Percentiles rank a stretch among this genome's conserved stretches.
phyloP scores from a whole-genome alignment of 768 basidiomycete genomes.

The Termitomyces heimii region DNA sequence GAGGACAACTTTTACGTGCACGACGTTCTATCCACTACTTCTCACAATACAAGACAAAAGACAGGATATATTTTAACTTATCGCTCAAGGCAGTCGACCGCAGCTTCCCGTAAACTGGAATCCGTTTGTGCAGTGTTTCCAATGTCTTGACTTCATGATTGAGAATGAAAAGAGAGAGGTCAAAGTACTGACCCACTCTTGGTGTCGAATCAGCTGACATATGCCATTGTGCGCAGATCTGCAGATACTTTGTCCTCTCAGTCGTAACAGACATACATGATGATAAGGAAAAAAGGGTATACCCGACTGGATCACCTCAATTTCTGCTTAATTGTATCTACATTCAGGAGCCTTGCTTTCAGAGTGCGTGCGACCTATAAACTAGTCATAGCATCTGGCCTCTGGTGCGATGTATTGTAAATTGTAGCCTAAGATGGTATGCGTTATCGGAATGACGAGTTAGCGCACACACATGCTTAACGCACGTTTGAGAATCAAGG shows the following conservation, averaged over 20 bases:
- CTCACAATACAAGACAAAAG: too few relatives aligned
- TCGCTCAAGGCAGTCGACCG: not conserved
- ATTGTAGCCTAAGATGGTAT: not conserved
- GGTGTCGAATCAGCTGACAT: not conserved
- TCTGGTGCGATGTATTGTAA: not conserved
- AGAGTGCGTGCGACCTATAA: not conserved
- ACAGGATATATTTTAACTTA: not conserved
- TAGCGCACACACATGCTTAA: not conserved
- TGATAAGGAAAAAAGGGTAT: not conserved
- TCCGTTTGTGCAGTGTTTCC: not conserved
- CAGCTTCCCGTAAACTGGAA: not conserved
- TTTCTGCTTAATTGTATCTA: not conserved
- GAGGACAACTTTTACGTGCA: not conserved
- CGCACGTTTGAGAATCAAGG: constrained; percentile 1
- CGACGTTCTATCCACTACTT: too few relatives aligned
- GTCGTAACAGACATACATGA: not conserved
- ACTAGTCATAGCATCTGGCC: not conserved
- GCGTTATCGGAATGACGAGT: not conserved
- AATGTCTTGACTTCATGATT: not conserved
- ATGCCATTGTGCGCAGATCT: not conserved
- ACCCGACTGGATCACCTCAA: not conserved
- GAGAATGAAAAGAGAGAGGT: not conserved
- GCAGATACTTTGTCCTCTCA: not conserved
- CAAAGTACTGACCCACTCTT: not conserved
- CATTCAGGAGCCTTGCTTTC: not conserved